Conservation (phyloP, 495 filamentous ascomycete species). For the Trichoderma orchidacearum region DNA sequence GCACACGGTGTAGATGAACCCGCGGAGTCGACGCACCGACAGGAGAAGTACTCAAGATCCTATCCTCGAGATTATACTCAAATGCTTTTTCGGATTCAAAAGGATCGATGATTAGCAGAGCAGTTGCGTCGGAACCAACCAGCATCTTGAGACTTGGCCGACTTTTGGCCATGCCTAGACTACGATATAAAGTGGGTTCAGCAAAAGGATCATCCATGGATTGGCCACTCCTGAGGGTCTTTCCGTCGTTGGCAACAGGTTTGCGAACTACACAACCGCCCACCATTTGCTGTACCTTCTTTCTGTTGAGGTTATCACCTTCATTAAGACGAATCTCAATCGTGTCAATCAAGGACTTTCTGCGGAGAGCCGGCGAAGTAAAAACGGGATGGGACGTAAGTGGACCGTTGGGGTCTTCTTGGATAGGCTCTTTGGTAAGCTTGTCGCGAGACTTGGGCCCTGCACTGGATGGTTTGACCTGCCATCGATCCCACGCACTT, state of each 20-base stretch:
- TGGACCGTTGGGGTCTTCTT: background rate
- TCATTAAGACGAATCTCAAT: conserved; percentile 14
- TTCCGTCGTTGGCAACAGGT: conserved; percentile 9
- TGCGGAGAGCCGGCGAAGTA: background rate
- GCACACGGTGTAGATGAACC: background rate
- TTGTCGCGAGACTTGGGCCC: background rate
- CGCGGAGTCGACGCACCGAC: conserved; percentile 3
- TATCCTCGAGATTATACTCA: conserved; percentile 1
- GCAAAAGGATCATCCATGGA: conserved; percentile 19
- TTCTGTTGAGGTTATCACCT: conserved; percentile 11
- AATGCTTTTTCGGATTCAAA: background rate
- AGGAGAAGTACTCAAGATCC: background rate
- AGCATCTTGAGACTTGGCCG: background rate
- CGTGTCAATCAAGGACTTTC: background rate
- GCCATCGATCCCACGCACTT: conserved; percentile 7
- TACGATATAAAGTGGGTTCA: conserved; percentile 1
- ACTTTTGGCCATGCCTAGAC: background rate
- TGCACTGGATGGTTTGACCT: background rate
- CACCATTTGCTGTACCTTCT: conserved; percentile 10
- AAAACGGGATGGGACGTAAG: background rate
- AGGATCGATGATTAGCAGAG: background rate
- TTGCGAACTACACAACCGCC: conserved; percentile 12
- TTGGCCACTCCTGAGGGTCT: conserved; percentile 6
- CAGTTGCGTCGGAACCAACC: background rate
- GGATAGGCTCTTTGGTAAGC: background rate